Conservation (phyloP, 768 basidiomycete genomes). For the Candolleomyces eurysporus region DNA sequence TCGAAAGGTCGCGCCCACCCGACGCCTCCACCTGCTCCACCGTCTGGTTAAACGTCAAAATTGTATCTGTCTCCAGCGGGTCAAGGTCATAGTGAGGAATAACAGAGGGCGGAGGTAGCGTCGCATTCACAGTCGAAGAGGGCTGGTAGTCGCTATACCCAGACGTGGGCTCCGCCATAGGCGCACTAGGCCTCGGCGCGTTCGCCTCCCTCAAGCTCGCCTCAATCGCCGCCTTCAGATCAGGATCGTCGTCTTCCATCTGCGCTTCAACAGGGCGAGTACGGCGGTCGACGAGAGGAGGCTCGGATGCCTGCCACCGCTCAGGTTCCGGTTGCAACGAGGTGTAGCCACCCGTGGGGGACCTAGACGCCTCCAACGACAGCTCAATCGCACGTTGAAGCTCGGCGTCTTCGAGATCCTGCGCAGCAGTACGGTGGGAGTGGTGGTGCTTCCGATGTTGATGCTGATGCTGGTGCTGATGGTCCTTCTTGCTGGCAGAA, state of each 20-base stretch:
- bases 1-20: slow-evolving; percentile 72
- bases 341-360: slow-evolving; percentile 43
- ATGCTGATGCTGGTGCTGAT: slow-evolving; percentile 43
- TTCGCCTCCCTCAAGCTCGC: slow-evolving; percentile 87
- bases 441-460: too few relatives aligned
- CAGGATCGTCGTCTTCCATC: slow-evolving; percentile 84
- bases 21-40: slow-evolving; percentile 80
- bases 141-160: slow-evolving; percentile 38
- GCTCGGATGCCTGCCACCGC: slow-evolving; percentile 63
- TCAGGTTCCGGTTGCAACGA: slow-evolving; percentile 58
- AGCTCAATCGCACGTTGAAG: slow-evolving; percentile 92
- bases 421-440: slow-evolving; percentile 39
- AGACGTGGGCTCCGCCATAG: slow-evolving; percentile 52
- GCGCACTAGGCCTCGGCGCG: slow-evolving; percentile 78
- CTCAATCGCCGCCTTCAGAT: slow-evolving; percentile 91
- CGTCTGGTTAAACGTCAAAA: slow-evolving; percentile 89
- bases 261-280: slow-evolving; percentile 36
- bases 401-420: slow-evolving; percentile 78
- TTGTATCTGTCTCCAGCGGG: slow-evolving; percentile 78
- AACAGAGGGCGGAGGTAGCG: slow-evolving; percentile 47
- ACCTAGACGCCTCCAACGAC: slow-evolving; percentile 74
- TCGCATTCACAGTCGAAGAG: slow-evolving; percentile 28
- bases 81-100: slow-evolving; percentile 80
- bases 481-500: slow-evolving; percentile 30
- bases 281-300: slow-evolving; percentile 61